phyloP scores from a whole-genome alignment of 2,329 filamentous ascomycete genomes.

The Aspergillus sp. region DNA sequence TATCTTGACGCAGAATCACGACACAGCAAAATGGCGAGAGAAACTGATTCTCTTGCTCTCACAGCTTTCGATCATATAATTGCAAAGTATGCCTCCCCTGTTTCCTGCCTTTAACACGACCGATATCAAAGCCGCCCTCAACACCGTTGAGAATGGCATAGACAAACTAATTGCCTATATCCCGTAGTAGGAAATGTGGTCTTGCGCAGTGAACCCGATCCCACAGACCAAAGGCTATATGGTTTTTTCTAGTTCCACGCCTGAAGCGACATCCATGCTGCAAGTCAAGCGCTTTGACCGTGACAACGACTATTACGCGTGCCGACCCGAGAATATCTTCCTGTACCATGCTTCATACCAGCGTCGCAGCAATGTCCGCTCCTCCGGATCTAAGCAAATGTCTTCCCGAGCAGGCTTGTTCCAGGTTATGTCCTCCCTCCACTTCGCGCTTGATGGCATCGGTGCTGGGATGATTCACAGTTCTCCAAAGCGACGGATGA shows the following conservation, averaged over 20 bases:
- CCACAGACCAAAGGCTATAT: neutral
- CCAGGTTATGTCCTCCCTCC: constrained; percentile 5
- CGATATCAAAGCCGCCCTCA: neutral
- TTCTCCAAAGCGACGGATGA: neutral
- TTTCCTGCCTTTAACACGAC: constrained; percentile 1
- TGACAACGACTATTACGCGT: neutral
- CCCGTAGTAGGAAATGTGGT: constrained; percentile 3
- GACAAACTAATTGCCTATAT: constrained; percentile 1
- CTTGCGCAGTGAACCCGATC: neutral
- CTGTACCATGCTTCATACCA: constrained; percentile 1
- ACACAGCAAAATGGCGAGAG: neutral
- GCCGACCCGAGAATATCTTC: neutral
- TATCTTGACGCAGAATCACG: too few relatives aligned
- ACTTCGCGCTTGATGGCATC: constrained; percentile 6
- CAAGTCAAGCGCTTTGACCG: constrained; percentile 1
- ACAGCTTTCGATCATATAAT: constrained; percentile 5
- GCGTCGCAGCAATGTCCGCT: constrained; percentile 5
- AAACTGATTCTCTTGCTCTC: constrained; percentile 2
- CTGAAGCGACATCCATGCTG: constrained; percentile 2
- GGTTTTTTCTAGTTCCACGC: neutral
- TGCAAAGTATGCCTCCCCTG: constrained; percentile 3
- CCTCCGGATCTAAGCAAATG: constrained; percentile 8
- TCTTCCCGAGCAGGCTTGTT: constrained; percentile 3
- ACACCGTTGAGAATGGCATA: constrained; percentile 2
- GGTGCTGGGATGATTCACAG: constrained; percentile 4